Percentiles rank a stretch among this genome's conserved stretches.
phyloP scores from a whole-genome alignment of 345 rosid species.

The Tarenaya hassleriana region DNA sequence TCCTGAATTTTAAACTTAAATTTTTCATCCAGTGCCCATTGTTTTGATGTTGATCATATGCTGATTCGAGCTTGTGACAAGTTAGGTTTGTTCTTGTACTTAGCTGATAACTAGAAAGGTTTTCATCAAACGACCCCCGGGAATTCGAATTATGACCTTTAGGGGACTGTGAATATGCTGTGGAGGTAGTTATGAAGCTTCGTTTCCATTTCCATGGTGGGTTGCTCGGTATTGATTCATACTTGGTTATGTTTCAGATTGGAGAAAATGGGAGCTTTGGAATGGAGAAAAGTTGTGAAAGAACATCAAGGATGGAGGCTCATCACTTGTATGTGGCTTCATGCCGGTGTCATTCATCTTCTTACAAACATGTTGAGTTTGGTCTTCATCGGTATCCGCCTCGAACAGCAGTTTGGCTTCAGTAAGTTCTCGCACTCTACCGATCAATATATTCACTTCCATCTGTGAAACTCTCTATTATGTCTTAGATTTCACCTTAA shows the following conservation, averaged over 20 bases:
- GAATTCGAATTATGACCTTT: too few species aligned
- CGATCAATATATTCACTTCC: too few species aligned
- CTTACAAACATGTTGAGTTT: slow-evolving; percentile 67
- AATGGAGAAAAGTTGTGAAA: slow-evolving; percentile 56
- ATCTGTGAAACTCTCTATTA: too few species aligned
- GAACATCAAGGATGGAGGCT: slow-evolving; percentile 86
- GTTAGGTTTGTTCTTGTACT: too few species aligned
- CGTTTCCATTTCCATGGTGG: neutral
- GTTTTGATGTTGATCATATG: too few species aligned
- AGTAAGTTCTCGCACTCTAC: slow-evolving; percentile 34
- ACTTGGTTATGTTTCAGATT: slow-evolving; percentile 38
- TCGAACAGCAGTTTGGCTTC: slow-evolving; percentile 90
- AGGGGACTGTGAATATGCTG: too few species aligned
- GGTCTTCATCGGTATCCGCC: slow-evolving; percentile 70
- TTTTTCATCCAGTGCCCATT: too few species aligned
- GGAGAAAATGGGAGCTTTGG: slow-evolving; percentile 73
- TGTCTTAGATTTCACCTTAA: too few species aligned
- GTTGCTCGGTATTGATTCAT: neutral
- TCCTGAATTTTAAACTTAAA: too few species aligned
- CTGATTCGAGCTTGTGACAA: too few species aligned
- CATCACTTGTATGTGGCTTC: slow-evolving; percentile 74
- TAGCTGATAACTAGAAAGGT: too few species aligned
- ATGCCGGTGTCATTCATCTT: slow-evolving; percentile 85
- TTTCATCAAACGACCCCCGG: too few species aligned
- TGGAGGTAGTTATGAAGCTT: neutral